Evolutionary conservation across 306 rosid species (phyloP), one percentile per base, ranked within the genome.

Genomic region (Abrus precatorius): DNA sequence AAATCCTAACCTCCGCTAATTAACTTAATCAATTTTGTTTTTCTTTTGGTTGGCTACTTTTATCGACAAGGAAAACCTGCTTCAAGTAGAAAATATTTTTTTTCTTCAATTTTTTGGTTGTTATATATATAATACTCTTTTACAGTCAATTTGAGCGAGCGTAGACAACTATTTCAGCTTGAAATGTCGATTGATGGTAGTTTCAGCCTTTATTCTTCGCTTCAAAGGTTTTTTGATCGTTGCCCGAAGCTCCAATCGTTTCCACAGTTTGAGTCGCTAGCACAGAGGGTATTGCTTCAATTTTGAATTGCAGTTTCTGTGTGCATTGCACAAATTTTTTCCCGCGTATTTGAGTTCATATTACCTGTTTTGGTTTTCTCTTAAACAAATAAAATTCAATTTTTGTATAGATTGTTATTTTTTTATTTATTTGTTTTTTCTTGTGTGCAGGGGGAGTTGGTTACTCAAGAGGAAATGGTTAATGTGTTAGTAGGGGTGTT

Each of bases 161-260:
- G 47, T 36, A 56, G 60, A 49, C 1, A 49, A 34, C 78, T 57
- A 6, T 63, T 81, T 63, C 67, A 66, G 83, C 32, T 82, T 30
- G 71, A 75, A 72, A 94, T 91, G 93, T 89, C 93, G 13, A 86
- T 89, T 56, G 97, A 92, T 52, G 94, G 94, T 11, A 92, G 95
- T 78, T 95, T 95, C 75, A 81, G 80, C 12, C 33, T 89, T 56
- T 72, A 85, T 28, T 85, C 86, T 34, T 78, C 97, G 10, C 86
- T 95, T 52, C 87, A 83, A 82, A 85, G 91, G 61, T 89, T 95
- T 62, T 88, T 92, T 66, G 83, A 84, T 30, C 95, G 97, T 69
- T 91, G 93, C 79, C 93, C 97, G 2, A 80, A 89, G 85, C 97
- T 95, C n/a, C 85, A 66, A 63, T 54, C 80, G 3, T 81, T 61